Percentiles rank a stretch among this genome's conserved stretches.
Conservation (phyloP, 1,139 yeast species). For the Kodamaea ohmeri region DNA sequence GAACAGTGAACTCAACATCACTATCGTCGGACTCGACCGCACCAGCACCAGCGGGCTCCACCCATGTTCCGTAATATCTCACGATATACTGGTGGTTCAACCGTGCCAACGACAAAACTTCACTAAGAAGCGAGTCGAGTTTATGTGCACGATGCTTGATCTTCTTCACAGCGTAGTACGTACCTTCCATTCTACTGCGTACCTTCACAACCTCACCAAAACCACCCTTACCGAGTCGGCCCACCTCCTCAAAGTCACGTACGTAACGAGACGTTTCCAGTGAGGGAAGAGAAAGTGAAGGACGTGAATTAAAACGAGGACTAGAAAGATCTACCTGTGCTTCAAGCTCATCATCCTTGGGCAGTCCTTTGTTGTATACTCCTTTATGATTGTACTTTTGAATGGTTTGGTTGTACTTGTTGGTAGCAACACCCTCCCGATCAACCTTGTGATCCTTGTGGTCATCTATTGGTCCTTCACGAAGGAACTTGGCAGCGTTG, state of each 20-base stretch:
- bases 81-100: constrained; percentile 95
- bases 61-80: constrained; percentile 95
- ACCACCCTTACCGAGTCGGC: constrained; percentile 90
- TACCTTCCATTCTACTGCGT: constrained; percentile 86
- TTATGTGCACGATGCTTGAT: constrained; percentile 80
- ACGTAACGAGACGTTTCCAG: too few species aligned
- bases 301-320: too few species aligned
- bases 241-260: constrained; percentile 89
- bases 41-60: constrained; percentile 51
- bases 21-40: constrained; percentile 7
- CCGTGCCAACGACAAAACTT: constrained; percentile 87
- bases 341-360: too few species aligned
- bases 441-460: too few species aligned
- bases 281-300: too few species aligned
- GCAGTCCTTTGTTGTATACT: too few species aligned
- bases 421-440: not conserved
- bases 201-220: constrained; percentile 98
- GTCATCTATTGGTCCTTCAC: constrained; percentile 55
- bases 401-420: not conserved
- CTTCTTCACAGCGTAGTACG: constrained; percentile 91
- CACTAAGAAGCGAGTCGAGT: constrained; percentile 77
- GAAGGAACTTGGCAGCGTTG: constrained; percentile 74
- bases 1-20: constrained; percentile 9
- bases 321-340: too few species aligned
- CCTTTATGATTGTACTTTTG: not conserved